Percentiles rank a stretch among this genome's conserved stretches.
Conservation (phyloP, 306 rosid species). For the Prinsepia uniflora region DNA sequence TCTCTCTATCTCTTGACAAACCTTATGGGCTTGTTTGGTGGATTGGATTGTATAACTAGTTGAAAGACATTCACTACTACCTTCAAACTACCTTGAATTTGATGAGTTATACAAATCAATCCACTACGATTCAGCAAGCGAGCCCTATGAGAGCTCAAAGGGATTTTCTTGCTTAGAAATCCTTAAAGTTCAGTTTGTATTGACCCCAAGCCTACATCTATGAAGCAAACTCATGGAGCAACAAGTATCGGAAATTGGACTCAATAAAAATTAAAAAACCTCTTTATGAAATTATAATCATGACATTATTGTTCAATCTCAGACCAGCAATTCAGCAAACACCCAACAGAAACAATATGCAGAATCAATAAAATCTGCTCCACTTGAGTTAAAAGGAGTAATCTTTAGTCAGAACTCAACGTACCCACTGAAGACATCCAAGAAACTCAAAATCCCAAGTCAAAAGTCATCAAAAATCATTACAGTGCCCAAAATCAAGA, state of each 20-base stretch:
- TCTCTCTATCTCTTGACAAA: neutral
- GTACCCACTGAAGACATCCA: conserved; percentile 6
- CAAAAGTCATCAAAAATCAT: neutral
- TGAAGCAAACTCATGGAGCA: neutral
- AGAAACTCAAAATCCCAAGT: conserved; percentile 20
- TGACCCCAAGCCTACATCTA: neutral
- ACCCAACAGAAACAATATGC: neutral
- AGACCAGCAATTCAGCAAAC: neutral
- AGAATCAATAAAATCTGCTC: neutral
- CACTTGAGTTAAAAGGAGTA: neutral
- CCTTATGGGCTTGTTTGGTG: neutral
- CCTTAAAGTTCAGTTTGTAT: neutral
- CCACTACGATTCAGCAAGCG: no score
- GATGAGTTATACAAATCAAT: no score
- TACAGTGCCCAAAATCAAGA: neutral
- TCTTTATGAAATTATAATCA: neutral
- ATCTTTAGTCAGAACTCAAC: neutral
- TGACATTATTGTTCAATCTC: neutral
- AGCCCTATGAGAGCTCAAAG: no score
- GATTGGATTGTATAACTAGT: no score
- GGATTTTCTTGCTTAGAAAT: neutral
- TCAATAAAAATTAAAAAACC: neutral
- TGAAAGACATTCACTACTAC: no score
- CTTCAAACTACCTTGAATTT: no score
- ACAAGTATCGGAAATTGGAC: neutral